A percentile compares a stretch with the other conserved stretches of the same genome.
These are phyloP conservation scores for Penicillium oxalicum DNA, from an alignment of 2,329 filamentous ascomycete genomes.

Conservation along the genomic window DNA sequence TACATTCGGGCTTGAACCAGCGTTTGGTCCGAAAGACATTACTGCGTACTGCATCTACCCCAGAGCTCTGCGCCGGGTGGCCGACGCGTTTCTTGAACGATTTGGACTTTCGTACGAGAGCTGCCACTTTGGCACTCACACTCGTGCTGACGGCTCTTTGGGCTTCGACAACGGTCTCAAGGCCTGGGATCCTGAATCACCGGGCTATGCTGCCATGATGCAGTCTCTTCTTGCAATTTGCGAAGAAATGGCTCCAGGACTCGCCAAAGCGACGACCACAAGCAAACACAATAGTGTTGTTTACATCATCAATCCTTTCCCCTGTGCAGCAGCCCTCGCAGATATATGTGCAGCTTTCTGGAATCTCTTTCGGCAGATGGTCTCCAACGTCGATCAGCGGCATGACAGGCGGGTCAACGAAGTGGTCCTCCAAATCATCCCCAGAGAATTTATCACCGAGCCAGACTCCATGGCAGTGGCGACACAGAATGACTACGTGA, in stretches of 20 bases:
- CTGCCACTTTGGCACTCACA: conserved; percentile 52
- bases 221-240: conserved; percentile 30
- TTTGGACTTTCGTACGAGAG: conserved; percentile 51
- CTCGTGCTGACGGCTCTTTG: conserved; percentile 37
- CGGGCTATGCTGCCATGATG: conserved; percentile 31
- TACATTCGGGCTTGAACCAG: conserved; percentile 52
- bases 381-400: conserved; percentile 33
- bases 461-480: conserved; percentile 49
- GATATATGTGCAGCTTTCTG: conserved; percentile 55
- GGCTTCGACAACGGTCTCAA: conserved; percentile 35
- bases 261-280: conserved; percentile 27
- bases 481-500: conserved; percentile 44
- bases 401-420: conserved; percentile 37
- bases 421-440: conserved; percentile 54
- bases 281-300: conserved; percentile 46
- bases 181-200: conserved; percentile 29
- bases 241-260: conserved; percentile 34
- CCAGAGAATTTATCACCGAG: conserved; percentile 49
- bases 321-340: conserved; percentile 39
- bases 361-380: conserved; percentile 51
- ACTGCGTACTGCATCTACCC: conserved; percentile 54
- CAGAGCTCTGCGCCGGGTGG: conserved; percentile 40
- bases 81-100: conserved; percentile 49
- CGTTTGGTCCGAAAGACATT: conserved; percentile 52
- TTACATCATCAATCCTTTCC: conserved; percentile 55